Evolutionary conservation across 768 basidiomycete genomes (phyloP).

Genomic region (Auricularia sp.): DNA sequence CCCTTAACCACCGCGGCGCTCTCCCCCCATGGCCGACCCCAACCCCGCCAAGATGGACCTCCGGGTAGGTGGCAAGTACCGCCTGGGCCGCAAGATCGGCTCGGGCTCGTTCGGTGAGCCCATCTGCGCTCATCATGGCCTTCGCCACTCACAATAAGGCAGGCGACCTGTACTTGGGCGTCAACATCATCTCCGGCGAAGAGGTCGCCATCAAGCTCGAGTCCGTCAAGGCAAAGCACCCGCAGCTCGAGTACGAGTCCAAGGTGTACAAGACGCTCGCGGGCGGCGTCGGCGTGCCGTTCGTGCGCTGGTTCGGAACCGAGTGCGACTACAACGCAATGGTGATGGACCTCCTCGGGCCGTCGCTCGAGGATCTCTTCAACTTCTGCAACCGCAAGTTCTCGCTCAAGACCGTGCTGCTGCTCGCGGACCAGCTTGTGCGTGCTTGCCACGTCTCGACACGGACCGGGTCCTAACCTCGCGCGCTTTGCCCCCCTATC

Average conservation of each 20-base stretch:
- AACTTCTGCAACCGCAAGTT: constrained; percentile 88
- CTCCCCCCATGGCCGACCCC: constrained; percentile 53
- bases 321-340: constrained; percentile 99
- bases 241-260: constrained; percentile 96
- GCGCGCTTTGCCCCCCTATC: constrained; percentile 6
- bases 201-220: constrained; percentile 99
- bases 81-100: constrained; percentile 98
- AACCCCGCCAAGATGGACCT: constrained; percentile 55
- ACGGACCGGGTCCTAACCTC: constrained; percentile 6
- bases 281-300: constrained; percentile 98
- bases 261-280: constrained; percentile 86
- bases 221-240: constrained; percentile 99
- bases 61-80: constrained; percentile 89
- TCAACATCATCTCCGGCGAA: constrained; percentile 99
- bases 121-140: background rate
- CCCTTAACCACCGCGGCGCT: background rate
- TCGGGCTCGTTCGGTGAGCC: constrained; percentile 91
- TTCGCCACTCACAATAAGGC: background rate
- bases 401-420: constrained; percentile 85
- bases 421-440: constrained; percentile 91
- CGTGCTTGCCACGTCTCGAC: constrained; percentile 22
- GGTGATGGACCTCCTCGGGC: constrained; percentile 94
- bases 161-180: constrained; percentile 99
- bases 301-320: constrained; percentile 88
- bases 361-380: constrained; percentile 78